These are phyloP conservation scores for Cercospora berteroae DNA, from an alignment of 2,329 filamentous ascomycete species.

Conservation along the genomic window DNA sequence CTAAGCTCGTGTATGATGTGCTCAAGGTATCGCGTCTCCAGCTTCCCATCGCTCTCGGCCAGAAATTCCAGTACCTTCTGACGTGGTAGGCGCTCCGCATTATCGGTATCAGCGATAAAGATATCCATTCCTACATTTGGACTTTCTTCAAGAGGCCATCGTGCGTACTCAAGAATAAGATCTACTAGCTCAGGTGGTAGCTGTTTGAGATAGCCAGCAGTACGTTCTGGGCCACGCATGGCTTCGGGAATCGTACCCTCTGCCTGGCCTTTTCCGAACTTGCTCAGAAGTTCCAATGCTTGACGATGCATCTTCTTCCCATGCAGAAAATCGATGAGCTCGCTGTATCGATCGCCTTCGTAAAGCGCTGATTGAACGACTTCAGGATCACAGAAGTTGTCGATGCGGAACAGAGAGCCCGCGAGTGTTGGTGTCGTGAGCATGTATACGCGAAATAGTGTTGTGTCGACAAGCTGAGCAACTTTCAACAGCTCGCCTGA, in stretches of 20 bases:
- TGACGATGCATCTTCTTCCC: slow-evolving; percentile 90
- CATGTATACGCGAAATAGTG: slow-evolving; percentile 93
- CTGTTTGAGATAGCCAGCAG: slow-evolving; percentile 85
- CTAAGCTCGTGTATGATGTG: slow-evolving; percentile 86
- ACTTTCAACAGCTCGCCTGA: slow-evolving; percentile 70
- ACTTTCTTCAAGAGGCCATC: slow-evolving; percentile 76
- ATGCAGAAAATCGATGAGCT: slow-evolving; percentile 95
- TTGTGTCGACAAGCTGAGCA: slow-evolving; percentile 86
- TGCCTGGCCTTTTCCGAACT: slow-evolving; percentile 65
- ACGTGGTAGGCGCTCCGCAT: slow-evolving; percentile 84
- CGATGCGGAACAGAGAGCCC: slow-evolving; percentile 86
- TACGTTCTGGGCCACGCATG: slow-evolving; percentile 78
- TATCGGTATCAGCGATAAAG: slow-evolving; percentile 89
- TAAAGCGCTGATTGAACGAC: slow-evolving; percentile 92
- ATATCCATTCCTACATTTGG: slow-evolving; percentile 83
- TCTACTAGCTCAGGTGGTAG: slow-evolving; percentile 85
- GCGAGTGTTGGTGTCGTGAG: slow-evolving; percentile 81
- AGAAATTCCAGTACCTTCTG: slow-evolving; percentile 74
- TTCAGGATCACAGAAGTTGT: slow-evolving; percentile 94
- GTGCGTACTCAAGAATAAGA: slow-evolving; percentile 84
- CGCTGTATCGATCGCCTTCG: slow-evolving; percentile 83
- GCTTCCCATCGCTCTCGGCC: slow-evolving; percentile 61
- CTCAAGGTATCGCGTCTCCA: slow-evolving; percentile 82
- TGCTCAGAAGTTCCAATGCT: slow-evolving; percentile 75
- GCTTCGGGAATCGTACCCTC: slow-evolving; percentile 49